Evolutionary conservation across 805 yeast species (phyloP).

Genomic region (Wickerhamiella musiphila): DNA sequence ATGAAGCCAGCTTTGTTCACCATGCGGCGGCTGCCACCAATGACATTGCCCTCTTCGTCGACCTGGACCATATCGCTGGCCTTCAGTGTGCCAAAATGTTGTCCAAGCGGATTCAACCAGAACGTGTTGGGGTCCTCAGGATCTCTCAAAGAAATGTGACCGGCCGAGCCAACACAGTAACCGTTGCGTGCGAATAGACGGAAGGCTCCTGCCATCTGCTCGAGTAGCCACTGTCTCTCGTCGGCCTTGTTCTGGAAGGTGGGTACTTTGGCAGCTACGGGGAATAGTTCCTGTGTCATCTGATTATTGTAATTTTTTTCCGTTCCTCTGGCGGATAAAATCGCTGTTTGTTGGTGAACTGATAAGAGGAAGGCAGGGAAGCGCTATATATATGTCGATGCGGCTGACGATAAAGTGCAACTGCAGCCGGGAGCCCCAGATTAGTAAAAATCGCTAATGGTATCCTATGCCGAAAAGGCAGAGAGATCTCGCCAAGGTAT

Average conservation of each 20-base stretch:
- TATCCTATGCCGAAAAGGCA: no score
- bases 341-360: no score
- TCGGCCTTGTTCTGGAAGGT: constrained; percentile 9
- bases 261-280: constrained; percentile 11
- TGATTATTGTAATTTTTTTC: no score
- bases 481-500: no score
- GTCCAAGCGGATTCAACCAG: constrained; percentile 83
- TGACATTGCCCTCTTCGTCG: constrained; percentile 43
- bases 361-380: no score
- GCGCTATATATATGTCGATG: no score
- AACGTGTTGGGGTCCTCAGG: constrained; percentile 67
- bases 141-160: constrained; percentile 74
- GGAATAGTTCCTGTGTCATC: constrained; percentile 7
- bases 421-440: background rate
- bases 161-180: constrained; percentile 63
- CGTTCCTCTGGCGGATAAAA: no score
- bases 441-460: no score
- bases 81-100: constrained; percentile 45
- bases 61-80: constrained; percentile 47
- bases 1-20: constrained; percentile 56
- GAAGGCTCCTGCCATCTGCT: constrained; percentile 77
- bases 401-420: no score
- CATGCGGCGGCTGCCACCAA: constrained; percentile 39
- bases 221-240: constrained; percentile 15
- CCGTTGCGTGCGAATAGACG: constrained; percentile 68